Evolutionary conservation across 352 stramenopile genomes (phyloP).

Genomic region (Globisporangium barbulae): DNA sequence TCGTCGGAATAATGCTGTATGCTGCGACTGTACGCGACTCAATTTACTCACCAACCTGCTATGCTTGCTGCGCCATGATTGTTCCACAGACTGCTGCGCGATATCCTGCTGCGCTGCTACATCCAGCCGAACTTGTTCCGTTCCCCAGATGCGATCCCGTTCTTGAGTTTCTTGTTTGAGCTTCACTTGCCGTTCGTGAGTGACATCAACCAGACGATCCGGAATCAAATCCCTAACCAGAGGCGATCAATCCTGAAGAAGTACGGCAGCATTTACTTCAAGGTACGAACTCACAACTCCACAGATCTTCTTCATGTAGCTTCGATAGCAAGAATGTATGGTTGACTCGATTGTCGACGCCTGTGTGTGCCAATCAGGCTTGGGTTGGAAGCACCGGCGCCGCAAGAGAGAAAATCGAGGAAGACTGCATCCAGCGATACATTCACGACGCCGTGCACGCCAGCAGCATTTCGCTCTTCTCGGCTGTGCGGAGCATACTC

Average conservation of each 20-base stretch:
- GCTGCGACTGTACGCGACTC: background rate
- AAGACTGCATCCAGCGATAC: slow-evolving; percentile 82
- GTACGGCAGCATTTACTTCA: slow-evolving; percentile 82
- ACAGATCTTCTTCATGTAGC: background rate
- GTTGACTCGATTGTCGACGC: background rate
- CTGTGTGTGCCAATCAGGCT: slow-evolving; percentile 16
- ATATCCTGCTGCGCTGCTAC: slow-evolving; percentile 86
- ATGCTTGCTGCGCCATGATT: background rate
- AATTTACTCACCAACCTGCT: slow-evolving; percentile 3
- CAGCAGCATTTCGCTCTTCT: slow-evolving; percentile 62
- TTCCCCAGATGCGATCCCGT: slow-evolving; percentile 74
- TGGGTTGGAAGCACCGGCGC: slow-evolving; percentile 60
- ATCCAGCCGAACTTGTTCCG: slow-evolving; percentile 85
- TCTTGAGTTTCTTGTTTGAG: slow-evolving; percentile 86
- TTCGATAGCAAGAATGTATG: background rate
- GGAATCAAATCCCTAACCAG: slow-evolving; percentile 84
- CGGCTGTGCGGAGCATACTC: slow-evolving; percentile 57
- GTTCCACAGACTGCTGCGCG: slow-evolving; percentile 43
- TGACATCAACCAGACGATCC: slow-evolving; percentile 88
- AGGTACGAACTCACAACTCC: slow-evolving; percentile 17
- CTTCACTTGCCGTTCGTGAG: slow-evolving; percentile 80
- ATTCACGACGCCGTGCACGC: slow-evolving; percentile 73
- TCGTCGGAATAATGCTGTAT: background rate
- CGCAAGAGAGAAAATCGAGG: slow-evolving; percentile 69
- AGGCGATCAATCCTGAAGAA: slow-evolving; percentile 80